These are phyloP conservation scores for Emmonsiellopsis sp. DNA, from an alignment of 2,329 filamentous ascomycete genomes.

Conservation along the genomic window DNA sequence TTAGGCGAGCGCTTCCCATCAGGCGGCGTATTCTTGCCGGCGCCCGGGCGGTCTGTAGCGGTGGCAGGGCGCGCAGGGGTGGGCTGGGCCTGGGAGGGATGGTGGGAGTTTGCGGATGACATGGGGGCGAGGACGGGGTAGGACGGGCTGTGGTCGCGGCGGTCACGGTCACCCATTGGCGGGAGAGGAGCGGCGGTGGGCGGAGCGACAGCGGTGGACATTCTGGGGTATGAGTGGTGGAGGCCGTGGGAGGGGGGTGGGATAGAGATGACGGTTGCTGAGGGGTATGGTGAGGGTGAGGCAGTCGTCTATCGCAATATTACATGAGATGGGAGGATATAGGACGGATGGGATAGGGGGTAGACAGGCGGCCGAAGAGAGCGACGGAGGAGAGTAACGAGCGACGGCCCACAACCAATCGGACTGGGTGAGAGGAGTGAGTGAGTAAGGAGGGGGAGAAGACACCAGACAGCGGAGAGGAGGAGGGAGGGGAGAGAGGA, in stretches of 20 bases:
- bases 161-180: conserved; percentile 35
- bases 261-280: background rate
- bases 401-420: too few species aligned
- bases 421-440: background rate
- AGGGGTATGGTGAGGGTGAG: too few species aligned
- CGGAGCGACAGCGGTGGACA: conserved; percentile 43
- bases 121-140: conserved; percentile 34
- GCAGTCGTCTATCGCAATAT: too few species aligned
- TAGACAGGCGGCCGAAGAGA: background rate
- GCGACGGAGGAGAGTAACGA: background rate
- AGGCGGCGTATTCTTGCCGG: conserved; percentile 21
- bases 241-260: background rate
- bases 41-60: conserved; percentile 19
- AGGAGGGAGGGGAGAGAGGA: background rate
- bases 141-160: conserved; percentile 25
- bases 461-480: background rate
- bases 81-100: conserved; percentile 25
- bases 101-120: conserved; percentile 23
- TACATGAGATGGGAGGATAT: too few species aligned
- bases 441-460: background rate
- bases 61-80: conserved; percentile 25
- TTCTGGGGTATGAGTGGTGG: conserved; percentile 13
- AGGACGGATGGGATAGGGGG: too few species aligned
- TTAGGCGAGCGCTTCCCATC: conserved; percentile 47
- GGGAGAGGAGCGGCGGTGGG: conserved; percentile 35